These are phyloP conservation scores for Nicotiana undulata DNA, from an alignment of 257 asterid genomes.

Conservation along the genomic window DNA sequence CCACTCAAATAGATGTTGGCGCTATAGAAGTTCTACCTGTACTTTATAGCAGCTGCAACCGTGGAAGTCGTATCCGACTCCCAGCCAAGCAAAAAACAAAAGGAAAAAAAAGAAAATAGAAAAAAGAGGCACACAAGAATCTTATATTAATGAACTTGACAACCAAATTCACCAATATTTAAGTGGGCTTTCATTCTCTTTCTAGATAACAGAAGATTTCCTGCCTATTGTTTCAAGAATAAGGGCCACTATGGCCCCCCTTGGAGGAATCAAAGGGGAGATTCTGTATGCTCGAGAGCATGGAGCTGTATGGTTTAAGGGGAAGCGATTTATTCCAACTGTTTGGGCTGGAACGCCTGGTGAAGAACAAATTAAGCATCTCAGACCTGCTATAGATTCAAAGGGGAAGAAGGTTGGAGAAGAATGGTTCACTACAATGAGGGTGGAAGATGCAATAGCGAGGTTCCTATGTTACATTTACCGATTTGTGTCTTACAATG, in stretches of 20 bases:
- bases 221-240: constrained; percentile 75
- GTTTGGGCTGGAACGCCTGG: constrained; percentile 74
- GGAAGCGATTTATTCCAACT: constrained; percentile 71
- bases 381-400: constrained; percentile 78
- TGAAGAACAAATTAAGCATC: constrained; percentile 83
- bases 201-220: constrained; percentile 75
- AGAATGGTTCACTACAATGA: constrained; percentile 87
- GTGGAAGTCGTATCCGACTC: neutral
- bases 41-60: neutral
- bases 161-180: constrained; percentile 8
- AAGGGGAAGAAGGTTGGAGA: constrained; percentile 95
- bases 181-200: constrained; percentile 12
- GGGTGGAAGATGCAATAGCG: constrained; percentile 71
- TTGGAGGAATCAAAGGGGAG: constrained; percentile 96
- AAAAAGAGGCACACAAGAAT: neutral
- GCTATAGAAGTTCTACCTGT: neutral
- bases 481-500: neutral
- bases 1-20: neutral
- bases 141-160: neutral
- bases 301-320: constrained; percentile 93
- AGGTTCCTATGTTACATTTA: constrained; percentile 34
- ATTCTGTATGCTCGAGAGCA: constrained; percentile 81
- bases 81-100: neutral
- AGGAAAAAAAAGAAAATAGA: neutral
- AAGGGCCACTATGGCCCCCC: constrained; percentile 62